Percentiles rank a stretch among this genome's conserved stretches.
These are phyloP conservation scores for Chlorella vulgaris DNA, from an alignment of 139 green algal genomes.

Conservation along the genomic window DNA sequence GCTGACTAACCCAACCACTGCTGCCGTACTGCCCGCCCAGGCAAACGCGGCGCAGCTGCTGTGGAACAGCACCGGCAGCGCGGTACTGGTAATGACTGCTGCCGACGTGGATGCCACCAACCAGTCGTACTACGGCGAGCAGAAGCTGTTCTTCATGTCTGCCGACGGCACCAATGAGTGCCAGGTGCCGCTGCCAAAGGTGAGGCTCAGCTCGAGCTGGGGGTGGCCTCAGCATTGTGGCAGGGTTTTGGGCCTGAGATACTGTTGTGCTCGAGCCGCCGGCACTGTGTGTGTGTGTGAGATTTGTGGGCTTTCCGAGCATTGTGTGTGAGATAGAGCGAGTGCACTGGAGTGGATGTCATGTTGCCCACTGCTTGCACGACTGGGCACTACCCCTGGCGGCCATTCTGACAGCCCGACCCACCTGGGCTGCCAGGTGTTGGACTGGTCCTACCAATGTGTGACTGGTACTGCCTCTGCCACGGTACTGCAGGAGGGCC, in stretches of 20 bases:
- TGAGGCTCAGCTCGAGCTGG: background rate
- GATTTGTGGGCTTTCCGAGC: too few species aligned
- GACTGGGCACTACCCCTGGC: too few species aligned
- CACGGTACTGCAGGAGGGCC: constrained; percentile 75
- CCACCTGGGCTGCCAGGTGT: background rate
- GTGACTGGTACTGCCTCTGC: too few species aligned
- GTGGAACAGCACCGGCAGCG: constrained; percentile 71
- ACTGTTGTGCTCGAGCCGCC: too few species aligned
- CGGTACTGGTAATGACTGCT: constrained; percentile 79
- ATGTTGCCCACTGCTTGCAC: too few species aligned
- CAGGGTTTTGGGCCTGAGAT: too few species aligned
- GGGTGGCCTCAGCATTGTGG: background rate
- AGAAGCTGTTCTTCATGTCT: constrained; percentile 90
- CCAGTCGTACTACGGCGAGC: constrained; percentile 72
- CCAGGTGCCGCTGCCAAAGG: constrained; percentile 79
- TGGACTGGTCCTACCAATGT: too few species aligned
- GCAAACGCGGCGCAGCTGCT: constrained; percentile 54
- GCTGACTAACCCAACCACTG: constrained; percentile 22
- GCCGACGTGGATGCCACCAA: constrained; percentile 94
- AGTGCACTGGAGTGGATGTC: too few species aligned
- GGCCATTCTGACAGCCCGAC: background rate
- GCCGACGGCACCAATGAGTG: constrained; percentile 68
- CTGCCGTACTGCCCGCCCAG: background rate
- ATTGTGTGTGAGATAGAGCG: too few species aligned
- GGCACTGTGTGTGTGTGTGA: too few species aligned